Base-by-base conservation (phyloP, 176 grass and related monocot genomes). In the Leersia perrieri region DNA sequence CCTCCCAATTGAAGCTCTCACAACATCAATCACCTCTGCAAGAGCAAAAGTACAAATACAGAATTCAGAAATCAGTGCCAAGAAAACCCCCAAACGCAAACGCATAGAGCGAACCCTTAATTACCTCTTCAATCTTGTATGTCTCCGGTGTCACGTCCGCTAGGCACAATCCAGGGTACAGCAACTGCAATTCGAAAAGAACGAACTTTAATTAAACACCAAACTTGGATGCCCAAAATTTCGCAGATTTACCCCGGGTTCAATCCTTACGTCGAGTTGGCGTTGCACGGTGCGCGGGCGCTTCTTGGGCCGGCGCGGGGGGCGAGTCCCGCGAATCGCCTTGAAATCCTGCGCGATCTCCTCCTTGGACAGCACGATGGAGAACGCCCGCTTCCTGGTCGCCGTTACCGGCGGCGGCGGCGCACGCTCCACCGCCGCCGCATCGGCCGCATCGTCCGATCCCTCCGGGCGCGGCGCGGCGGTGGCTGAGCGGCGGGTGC, bases 301-400 rank as follows among this genome's bases (percentile, higher is more conserved):
- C 91, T 93, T 93, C 80, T 87, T 93, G 62, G 91, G 84, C 38
- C 91, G 71, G 44, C 91, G 87, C 8, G 91, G 84, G 35, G 91
- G 91, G 2, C 88, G 86, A 15, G 82, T 80, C 8, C 88, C 88
- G n/a, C 86, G 88, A 70, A 90, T 83, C 33, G 66, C 73, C 55
- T 34, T 44, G 65, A 90, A 90, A 33, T 93, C 91, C 60, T 85
- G 69, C 26, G 79, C 88, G 44, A 90, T 85, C 82, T 93, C 91
- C 63, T 82, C 73, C 77, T 78, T 87, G 73, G 91, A 85, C 30
- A 93, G 82, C 20, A 77, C 38, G 85, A 90, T 2, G 53, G 75
- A 85, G 75, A 93, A 90, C 8, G 39, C 66, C 9, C 74, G 45
- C 74, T 74, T 82, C 63, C 62, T 66, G 9, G 32, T 11, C 60